Percentiles rank a stretch among this genome's conserved stretches.
These are phyloP conservation scores for Halenospora varia DNA, from an alignment of 495 filamentous ascomycete genomes.

Conservation along the genomic window DNA sequence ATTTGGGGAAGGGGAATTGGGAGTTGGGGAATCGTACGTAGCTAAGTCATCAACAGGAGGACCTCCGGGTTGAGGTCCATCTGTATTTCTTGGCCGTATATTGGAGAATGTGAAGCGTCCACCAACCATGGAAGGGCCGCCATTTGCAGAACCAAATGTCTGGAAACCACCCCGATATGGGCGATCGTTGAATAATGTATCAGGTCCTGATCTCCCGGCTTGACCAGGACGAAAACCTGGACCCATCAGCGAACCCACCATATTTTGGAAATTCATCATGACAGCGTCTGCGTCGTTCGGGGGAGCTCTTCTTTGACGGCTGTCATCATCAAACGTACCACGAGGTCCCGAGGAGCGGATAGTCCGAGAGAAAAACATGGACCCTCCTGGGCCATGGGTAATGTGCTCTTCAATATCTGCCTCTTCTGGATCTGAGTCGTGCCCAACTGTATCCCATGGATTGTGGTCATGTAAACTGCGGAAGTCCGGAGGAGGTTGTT, in stretches of 20 bases:
- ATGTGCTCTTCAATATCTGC: conserved; percentile 45
- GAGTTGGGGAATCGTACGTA: conserved; percentile 23
- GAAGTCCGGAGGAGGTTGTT: conserved; percentile 32
- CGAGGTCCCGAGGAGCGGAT: conserved; percentile 7
- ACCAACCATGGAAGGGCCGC: conserved; percentile 13
- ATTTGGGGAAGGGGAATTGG: conserved; percentile 2
- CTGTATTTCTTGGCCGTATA: conserved; percentile 11
- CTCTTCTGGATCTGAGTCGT: conserved; percentile 43
- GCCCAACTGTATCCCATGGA: conserved; percentile 35
- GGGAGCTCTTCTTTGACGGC: neutral
- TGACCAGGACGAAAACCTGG: conserved; percentile 20
- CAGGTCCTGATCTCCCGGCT: conserved; percentile 25
- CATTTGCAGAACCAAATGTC: conserved; percentile 4
- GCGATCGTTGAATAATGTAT: conserved; percentile 18
- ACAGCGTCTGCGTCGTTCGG: conserved; percentile 18
- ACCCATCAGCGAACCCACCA: conserved; percentile 25
- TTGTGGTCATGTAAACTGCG: conserved; percentile 26
- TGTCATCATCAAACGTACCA: neutral
- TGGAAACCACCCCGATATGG: conserved; percentile 1
- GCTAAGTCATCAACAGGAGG: conserved; percentile 21
- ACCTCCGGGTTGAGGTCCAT: conserved; percentile 14
- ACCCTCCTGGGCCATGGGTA: conserved; percentile 40
- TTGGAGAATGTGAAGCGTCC: conserved; percentile 20
- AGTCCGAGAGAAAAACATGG: conserved; percentile 29
- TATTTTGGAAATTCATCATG: conserved; percentile 27